These are phyloP conservation scores for Verticillium klebahnii DNA, from an alignment of 2,329 filamentous ascomycete species.

Conservation along the genomic window DNA sequence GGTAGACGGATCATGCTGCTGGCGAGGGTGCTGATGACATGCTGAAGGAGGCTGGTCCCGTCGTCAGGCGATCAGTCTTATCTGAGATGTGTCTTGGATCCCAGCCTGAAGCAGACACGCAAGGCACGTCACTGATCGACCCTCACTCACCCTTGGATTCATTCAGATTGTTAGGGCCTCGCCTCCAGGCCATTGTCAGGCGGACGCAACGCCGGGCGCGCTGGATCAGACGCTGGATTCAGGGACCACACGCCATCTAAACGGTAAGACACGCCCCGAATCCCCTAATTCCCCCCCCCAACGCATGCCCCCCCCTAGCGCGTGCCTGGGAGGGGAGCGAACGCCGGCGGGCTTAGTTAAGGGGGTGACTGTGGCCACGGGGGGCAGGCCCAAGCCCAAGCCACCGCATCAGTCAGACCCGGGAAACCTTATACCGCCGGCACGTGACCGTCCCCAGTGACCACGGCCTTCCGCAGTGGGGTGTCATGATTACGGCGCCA, in stretches of 20 bases:
- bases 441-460: background rate
- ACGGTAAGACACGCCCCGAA: background rate
- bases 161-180: background rate
- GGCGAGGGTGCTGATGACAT: background rate
- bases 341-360: background rate
- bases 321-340: too few relatives aligned
- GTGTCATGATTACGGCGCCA: background rate
- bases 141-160: background rate
- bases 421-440: background rate
- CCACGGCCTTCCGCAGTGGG: background rate
- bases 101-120: background rate
- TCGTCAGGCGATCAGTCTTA: background rate
- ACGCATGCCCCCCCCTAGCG: too few relatives aligned
- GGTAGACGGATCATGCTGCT: background rate
- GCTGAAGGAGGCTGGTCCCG: background rate
- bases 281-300: background rate
- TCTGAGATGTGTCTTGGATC: background rate
- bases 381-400: background rate
- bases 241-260: background rate
- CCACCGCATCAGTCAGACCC: background rate
- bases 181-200: too few relatives aligned
- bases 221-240: background rate
- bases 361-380: background rate
- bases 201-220: background rate
- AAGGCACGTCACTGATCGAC: background rate